A percentile compares a stretch with the other conserved stretches of the same genome.
Evolutionary conservation across 352 stramenopile genomes (phyloP).

Genomic region (Albugo laibachii): DNA sequence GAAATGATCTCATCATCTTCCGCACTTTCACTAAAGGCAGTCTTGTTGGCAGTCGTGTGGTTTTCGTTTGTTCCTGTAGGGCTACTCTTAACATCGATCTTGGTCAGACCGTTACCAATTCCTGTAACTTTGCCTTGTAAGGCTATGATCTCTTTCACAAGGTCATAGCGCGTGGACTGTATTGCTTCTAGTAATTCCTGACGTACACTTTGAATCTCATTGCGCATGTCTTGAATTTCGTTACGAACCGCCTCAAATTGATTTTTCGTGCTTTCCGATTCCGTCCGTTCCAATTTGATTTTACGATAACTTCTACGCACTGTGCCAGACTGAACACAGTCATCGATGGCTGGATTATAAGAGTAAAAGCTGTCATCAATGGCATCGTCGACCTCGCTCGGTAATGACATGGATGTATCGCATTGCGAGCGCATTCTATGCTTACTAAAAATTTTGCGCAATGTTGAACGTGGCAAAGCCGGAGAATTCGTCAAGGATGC

Average conservation of each 20-base stretch:
- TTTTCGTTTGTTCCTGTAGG: neutral
- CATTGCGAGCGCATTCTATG: too few species aligned
- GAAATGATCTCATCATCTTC: neutral
- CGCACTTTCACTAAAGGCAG: neutral
- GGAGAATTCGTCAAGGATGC: too few species aligned
- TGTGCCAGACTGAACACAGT: too few species aligned
- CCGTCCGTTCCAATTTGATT: too few species aligned
- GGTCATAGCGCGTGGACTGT: slow-evolving; percentile 60
- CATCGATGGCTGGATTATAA: too few species aligned
- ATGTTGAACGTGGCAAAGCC: too few species aligned
- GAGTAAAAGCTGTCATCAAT: too few species aligned
- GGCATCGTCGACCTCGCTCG: too few species aligned
- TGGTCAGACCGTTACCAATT: slow-evolving; percentile 12
- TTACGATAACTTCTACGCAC: too few species aligned
- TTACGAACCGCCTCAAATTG: neutral
- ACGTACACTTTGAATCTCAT: slow-evolving; percentile 39
- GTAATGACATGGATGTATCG: too few species aligned
- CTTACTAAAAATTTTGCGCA: too few species aligned
- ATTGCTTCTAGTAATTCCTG: slow-evolving; percentile 75
- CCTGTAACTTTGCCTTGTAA: slow-evolving; percentile 47
- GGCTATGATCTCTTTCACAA: slow-evolving; percentile 68
- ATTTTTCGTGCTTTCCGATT: too few species aligned
- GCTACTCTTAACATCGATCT: slow-evolving; percentile 5
- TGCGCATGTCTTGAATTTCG: slow-evolving; percentile 39
- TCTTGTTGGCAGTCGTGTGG: slow-evolving; percentile 2